Percentiles rank a stretch among this genome's conserved stretches.
Conservation (phyloP, 2,329 filamentous ascomycete species). For the Colletotrichum sp. region DNA sequence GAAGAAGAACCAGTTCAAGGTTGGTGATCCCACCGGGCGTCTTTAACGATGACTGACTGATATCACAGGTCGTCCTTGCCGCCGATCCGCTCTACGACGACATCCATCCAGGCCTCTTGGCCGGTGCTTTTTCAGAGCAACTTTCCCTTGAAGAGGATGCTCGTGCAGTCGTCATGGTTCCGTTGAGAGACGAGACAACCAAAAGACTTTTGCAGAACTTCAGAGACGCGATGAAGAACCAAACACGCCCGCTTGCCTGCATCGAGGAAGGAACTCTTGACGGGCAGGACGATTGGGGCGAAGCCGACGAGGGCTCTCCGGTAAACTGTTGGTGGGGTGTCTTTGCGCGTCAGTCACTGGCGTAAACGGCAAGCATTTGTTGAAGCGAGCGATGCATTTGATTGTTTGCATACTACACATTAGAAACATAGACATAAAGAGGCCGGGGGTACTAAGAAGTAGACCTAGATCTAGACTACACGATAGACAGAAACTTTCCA, state of each 20-base stretch:
- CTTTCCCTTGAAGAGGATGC: conserved; percentile 62
- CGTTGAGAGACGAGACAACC: conserved; percentile 74
- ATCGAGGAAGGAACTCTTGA: conserved; percentile 66
- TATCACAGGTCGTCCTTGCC: conserved; percentile 71
- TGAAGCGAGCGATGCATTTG: neutral
- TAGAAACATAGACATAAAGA: neutral
- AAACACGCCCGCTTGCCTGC: conserved; percentile 51
- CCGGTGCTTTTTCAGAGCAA: conserved; percentile 71
- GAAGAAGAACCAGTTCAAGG: conserved; percentile 55
- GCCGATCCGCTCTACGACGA: conserved; percentile 90
- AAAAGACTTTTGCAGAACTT: conserved; percentile 68
- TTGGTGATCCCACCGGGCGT: conserved; percentile 20
- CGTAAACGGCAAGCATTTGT: neutral
- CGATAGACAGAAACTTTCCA: neutral
- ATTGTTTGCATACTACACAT: neutral
- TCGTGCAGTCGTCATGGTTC: conserved; percentile 80
- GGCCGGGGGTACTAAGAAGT: neutral
- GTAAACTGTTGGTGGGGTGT: conserved; percentile 76
- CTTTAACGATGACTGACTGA: neutral
- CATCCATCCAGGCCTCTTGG: conserved; percentile 78
- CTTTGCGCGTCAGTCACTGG: conserved; percentile 39
- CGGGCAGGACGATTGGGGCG: conserved; percentile 77
- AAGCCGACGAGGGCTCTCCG: conserved; percentile 47
- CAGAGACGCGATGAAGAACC: conserved; percentile 60
- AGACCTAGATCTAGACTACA: neutral